Percentiles rank a stretch among this genome's conserved stretches.
These are phyloP conservation scores for Erodium texanum DNA, from an alignment of 441 rosid genomes.

Conservation along the genomic window DNA sequence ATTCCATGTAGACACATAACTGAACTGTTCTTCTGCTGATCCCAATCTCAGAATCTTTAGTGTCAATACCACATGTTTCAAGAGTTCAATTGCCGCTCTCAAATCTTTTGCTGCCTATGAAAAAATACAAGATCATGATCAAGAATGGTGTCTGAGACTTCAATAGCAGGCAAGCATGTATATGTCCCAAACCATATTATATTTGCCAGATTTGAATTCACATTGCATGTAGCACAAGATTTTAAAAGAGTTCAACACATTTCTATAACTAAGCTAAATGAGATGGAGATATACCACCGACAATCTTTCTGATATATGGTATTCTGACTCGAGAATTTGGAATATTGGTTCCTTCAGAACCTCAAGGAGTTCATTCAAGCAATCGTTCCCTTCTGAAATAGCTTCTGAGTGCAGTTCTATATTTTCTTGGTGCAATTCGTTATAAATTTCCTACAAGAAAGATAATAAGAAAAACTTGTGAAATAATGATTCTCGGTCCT, in stretches of 20 bases:
- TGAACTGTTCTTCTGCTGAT: slow-evolving; percentile 37
- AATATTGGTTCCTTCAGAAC: slow-evolving; percentile 38
- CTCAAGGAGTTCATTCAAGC: slow-evolving; percentile 29
- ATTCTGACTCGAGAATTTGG: slow-evolving; percentile 45
- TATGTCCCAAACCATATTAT: background rate
- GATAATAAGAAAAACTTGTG: slow-evolving; percentile 13
- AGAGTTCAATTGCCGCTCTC: slow-evolving; percentile 36
- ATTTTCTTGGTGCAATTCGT: slow-evolving; percentile 27
- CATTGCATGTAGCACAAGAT: background rate
- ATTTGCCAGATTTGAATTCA: background rate
- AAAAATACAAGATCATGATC: slow-evolving; percentile 5
- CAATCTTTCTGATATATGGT: slow-evolving; percentile 37
- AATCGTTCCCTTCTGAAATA: slow-evolving; percentile 19
- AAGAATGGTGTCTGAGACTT: background rate
- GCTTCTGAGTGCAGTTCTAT: slow-evolving; percentile 24
- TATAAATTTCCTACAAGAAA: slow-evolving; percentile 35
- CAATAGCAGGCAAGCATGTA: background rate
- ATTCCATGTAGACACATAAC: slow-evolving; percentile 47
- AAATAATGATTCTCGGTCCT: background rate
- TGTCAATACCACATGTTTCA: slow-evolving; percentile 29
- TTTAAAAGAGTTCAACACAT: background rate
- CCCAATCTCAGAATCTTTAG: slow-evolving; percentile 41
- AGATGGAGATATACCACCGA: slow-evolving; percentile 23
- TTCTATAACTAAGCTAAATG: background rate
- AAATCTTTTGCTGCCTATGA: slow-evolving; percentile 48